These are phyloP conservation scores for Diplodia corticola DNA, from an alignment of 2,329 filamentous ascomycete genomes.

Conservation along the genomic window DNA sequence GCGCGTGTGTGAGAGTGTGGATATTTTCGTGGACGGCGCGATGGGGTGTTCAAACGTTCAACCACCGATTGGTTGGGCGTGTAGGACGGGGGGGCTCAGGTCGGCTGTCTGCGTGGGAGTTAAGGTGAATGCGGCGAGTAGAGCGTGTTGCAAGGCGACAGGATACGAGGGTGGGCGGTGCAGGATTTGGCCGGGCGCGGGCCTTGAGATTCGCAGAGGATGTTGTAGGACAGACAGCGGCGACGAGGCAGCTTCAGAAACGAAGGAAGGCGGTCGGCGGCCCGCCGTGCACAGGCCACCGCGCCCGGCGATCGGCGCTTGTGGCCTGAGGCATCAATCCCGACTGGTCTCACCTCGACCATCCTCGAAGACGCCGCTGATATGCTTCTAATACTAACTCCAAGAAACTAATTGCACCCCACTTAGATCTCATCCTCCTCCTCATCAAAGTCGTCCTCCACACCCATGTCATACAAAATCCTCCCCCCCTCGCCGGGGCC, in stretches of 20 bases:
- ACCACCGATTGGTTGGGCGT: no score
- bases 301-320: background rate
- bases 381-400: background rate
- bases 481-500: constrained; percentile 77
- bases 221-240: background rate
- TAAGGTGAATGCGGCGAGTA: background rate
- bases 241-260: background rate
- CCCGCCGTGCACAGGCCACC: background rate
- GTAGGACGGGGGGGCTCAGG: no score
- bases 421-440: constrained; percentile 80
- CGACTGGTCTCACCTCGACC: no score
- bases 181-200: background rate
- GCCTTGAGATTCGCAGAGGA: background rate
- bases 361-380: no score
- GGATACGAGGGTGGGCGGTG: background rate
- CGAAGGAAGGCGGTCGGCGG: background rate
- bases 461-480: constrained; percentile 95
- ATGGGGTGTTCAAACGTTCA: no score
- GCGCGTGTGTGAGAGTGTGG: no score
- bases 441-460: constrained; percentile 95
- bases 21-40: no score
- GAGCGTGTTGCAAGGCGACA: background rate
- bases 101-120: no score
- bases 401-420: no score
- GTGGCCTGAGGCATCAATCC: background rate